Conservation (phyloP, 371 early-diverging fungal species). For the Gilbertella persicaria region DNA sequence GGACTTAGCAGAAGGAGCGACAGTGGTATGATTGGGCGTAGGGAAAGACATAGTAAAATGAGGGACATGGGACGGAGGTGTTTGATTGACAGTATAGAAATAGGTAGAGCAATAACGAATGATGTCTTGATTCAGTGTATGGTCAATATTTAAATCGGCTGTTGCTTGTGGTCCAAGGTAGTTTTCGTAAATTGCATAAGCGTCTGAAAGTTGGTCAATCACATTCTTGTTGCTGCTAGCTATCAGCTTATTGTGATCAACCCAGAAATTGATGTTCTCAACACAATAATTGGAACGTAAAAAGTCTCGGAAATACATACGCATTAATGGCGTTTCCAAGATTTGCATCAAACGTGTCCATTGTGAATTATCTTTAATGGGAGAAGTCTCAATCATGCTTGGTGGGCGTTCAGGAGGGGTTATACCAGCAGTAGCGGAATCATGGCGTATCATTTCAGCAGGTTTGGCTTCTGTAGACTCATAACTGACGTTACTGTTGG, state of each 20-base stretch:
- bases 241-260: constrained; percentile 45
- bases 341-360: constrained; percentile 53
- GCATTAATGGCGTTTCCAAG: constrained; percentile 52
- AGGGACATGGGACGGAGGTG: not conserved
- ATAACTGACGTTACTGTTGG: not conserved
- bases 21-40: too few species aligned
- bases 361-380: constrained; percentile 15
- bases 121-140: constrained; percentile 44
- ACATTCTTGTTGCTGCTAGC: constrained; percentile 18
- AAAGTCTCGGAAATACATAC: constrained; percentile 64
- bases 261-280: constrained; percentile 65
- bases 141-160: constrained; percentile 61
- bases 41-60: constrained; percentile 3
- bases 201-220: constrained; percentile 48
- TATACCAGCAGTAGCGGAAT: constrained; percentile 7
- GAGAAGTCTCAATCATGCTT: constrained; percentile 11
- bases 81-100: constrained; percentile 3
- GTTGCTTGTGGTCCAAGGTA: constrained; percentile 52
- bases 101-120: constrained; percentile 28
- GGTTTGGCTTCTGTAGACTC: not conserved
- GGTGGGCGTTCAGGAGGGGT: not conserved
- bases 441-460: constrained; percentile 4
- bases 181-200: constrained; percentile 56
- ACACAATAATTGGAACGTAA: constrained; percentile 63
- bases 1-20: not conserved